These are phyloP conservation scores for Clonostachys chloroleuca DNA, from an alignment of 2,329 filamentous ascomycete genomes.

Conservation along the genomic window DNA sequence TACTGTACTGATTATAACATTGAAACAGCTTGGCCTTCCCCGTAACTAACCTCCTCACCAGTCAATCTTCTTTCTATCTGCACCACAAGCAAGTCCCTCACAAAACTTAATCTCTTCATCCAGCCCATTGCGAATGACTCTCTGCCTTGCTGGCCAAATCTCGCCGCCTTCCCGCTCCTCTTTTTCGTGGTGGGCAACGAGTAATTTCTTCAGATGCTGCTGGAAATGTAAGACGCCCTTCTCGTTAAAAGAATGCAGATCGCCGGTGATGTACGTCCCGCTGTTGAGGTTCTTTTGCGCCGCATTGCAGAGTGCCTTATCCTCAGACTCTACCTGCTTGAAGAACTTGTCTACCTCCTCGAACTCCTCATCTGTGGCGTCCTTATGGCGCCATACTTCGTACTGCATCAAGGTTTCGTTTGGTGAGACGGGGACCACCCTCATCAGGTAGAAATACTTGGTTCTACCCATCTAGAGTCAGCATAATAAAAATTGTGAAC, in stretches of 20 bases:
- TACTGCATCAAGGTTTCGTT: not conserved
- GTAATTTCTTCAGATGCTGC: too few species aligned
- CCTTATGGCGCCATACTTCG: not conserved
- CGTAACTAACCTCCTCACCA: too few species aligned
- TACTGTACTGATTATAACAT: too few species aligned
- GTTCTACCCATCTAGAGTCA: constrained; percentile 23
- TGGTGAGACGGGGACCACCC: not conserved
- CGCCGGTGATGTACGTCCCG: not conserved
- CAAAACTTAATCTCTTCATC: too few species aligned
- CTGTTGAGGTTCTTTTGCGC: not conserved
- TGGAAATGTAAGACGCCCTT: not conserved
- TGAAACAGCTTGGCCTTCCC: too few species aligned
- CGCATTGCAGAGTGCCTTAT: not conserved
- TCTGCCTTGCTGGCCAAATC: not conserved
- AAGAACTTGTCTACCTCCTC: not conserved
- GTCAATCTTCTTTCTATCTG: too few species aligned
- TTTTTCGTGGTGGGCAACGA: too few species aligned
- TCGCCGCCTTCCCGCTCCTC: not conserved
- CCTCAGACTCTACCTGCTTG: not conserved
- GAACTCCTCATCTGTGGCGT: not conserved
- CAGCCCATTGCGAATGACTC: too few species aligned
- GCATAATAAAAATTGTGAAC: too few species aligned
- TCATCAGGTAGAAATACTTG: too few species aligned
- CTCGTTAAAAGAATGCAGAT: not conserved
- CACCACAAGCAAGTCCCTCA: too few species aligned